phyloP scores from a whole-genome alignment of 2,329 filamentous ascomycete genomes.

The Talaromyces rugulosus region DNA sequence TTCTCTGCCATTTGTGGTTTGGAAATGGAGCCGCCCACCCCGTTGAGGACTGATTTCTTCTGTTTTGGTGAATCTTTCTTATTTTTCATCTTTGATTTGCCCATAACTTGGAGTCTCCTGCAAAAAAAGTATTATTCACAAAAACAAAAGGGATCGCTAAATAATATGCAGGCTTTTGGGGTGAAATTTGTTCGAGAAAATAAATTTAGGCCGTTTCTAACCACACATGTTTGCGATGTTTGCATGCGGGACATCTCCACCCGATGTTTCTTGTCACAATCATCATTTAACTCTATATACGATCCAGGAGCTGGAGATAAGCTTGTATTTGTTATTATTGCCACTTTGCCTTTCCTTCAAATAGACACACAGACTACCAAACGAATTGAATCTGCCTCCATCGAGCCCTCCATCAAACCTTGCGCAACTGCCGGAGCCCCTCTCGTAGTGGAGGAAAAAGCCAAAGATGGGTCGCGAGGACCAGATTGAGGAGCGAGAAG shows the following conservation, averaged over 20 bases:
- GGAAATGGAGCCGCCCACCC: conserved; percentile 31
- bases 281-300: not conserved
- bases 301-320: not conserved
- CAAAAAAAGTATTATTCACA: not conserved
- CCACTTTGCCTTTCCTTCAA: not conserved
- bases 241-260: conserved; percentile 33
- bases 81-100: conserved; percentile 47
- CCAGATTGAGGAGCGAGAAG: conserved; percentile 91
- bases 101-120: conserved; percentile 35
- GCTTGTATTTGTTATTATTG: not conserved
- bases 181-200: conserved; percentile 8
- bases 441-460: conserved; percentile 12
- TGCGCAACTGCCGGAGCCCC: not conserved
- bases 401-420: not conserved
- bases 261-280: not conserved
- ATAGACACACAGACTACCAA: not conserved
- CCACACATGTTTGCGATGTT: conserved; percentile 38
- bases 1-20: conserved; percentile 47
- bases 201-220: conserved; percentile 22
- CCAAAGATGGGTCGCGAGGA: conserved; percentile 63
- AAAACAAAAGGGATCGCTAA: not conserved
- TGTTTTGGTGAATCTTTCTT: conserved; percentile 41
- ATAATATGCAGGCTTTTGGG: not conserved
- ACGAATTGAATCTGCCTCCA: not conserved
- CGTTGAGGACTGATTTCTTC: conserved; percentile 41